Evolutionary conservation across 2,329 filamentous ascomycete species (phyloP), one percentile per base, ranked within the genome.

Genomic region (Amauroascus niger): DNA sequence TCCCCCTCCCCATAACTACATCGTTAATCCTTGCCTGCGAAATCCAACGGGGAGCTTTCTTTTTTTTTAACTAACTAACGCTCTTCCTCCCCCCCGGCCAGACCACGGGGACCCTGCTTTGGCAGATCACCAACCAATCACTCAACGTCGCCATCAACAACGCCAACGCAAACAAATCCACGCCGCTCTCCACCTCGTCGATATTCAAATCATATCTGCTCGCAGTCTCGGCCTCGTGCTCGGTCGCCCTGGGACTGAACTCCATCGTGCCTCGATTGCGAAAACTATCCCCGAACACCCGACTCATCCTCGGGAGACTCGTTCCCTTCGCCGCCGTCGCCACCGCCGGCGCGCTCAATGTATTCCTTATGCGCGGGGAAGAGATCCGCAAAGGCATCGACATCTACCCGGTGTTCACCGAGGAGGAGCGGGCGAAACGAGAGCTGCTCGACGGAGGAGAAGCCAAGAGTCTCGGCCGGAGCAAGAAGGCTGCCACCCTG

Each of bases 111-210:
- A 96, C 88, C 4, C 77, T 97, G 35, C 84, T 85, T 60, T 98
- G 93, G 93, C 93, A 98, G 73, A 82, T 96, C 55, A 82, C 87
- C 61, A 98, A 98, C 73, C 93, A 98, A 75, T 96, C 90, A 11
- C 84, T 98, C 63, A 98, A 98, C 69, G 93, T 98, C 26, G 91
- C 88, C 61, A 91, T 98, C 78, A 98, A 98, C 79, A 89, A 83
- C 68, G 87, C 91, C 66, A 98, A 98, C 70, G 88, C 91, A 59
- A 98, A 98, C 79, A 98, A 98, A 71, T 95, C 89, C 37, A 90
- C 88, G 2, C 88, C 91, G 1, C 79, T 97, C 58, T 86, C 87
- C 18, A 85, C 82, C 55, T 80, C 81, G 20, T 87, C 88, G 61
- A 83, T 98, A 58, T 80, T 84, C 58, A 84, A 95, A 71, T 96